Evolutionary conservation across 139 green algal genomes (phyloP).

Genomic region (Chlorella sp.): DNA sequence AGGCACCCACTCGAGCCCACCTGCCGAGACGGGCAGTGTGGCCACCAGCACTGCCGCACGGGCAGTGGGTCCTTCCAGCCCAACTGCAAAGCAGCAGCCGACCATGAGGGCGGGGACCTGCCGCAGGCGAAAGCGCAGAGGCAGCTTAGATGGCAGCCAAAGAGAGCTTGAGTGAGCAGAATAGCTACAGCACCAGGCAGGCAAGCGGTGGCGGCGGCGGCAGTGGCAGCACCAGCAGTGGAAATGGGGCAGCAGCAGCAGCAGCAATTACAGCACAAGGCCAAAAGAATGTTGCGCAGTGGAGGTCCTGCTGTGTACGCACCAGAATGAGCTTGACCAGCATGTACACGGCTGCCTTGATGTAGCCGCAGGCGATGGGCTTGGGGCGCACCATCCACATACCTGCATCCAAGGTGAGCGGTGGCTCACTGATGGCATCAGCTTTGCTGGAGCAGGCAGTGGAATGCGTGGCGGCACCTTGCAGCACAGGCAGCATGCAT

Average conservation of each 20-base stretch:
- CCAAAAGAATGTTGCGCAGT: too few relatives aligned
- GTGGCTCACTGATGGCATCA: too few relatives aligned
- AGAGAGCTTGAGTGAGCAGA: too few relatives aligned
- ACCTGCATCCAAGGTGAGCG: not conserved
- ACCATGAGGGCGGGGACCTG: constrained; percentile 28
- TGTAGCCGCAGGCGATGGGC: constrained; percentile 25
- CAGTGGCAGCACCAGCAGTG: not conserved
- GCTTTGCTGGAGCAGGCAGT: too few relatives aligned
- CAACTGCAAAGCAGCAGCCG: constrained; percentile 47
- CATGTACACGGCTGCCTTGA: constrained; percentile 42
- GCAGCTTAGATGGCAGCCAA: too few relatives aligned
- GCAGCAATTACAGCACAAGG: not conserved
- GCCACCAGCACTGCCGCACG: constrained; percentile 47
- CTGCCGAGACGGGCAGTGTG: constrained; percentile 35
- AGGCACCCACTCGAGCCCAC: not conserved
- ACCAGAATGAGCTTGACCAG: constrained; percentile 49
- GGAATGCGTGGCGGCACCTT: too few relatives aligned
- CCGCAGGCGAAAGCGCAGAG: not conserved
- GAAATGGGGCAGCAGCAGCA: not conserved
- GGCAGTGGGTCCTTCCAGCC: constrained; percentile 30
- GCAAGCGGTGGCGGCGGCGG: too few relatives aligned
- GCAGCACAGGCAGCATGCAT: too few relatives aligned
- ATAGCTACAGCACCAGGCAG: not conserved
- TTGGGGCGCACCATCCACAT: constrained; percentile 43
- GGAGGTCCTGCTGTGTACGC: too few relatives aligned